phyloP scores from a whole-genome alignment of 1,139 yeast species.

The Nakaseomyces glabratus region DNA sequence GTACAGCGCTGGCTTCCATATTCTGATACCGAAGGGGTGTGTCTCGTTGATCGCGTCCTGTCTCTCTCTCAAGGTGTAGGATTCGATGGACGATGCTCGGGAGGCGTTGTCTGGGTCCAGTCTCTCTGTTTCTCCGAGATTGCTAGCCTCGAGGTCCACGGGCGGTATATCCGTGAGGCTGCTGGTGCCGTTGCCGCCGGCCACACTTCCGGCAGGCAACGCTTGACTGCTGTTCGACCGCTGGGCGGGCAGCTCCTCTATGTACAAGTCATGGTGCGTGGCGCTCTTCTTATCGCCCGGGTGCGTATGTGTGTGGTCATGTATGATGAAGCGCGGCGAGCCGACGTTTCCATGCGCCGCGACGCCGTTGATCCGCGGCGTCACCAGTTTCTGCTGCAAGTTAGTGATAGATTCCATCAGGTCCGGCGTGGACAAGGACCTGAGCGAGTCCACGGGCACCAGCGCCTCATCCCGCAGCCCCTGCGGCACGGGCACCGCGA shows the following conservation, averaged over 20 bases:
- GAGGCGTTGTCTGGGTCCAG: conserved; percentile 38
- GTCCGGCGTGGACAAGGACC: conserved; percentile 3
- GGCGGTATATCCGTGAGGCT: too few relatives aligned
- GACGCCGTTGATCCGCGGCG: too few relatives aligned
- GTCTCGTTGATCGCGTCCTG: conserved; percentile 95
- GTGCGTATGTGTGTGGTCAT: conserved; percentile 27
- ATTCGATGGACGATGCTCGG: conserved; percentile 57
- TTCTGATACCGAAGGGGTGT: conserved; percentile 95
- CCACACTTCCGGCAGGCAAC: too few relatives aligned
- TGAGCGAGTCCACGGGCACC: neutral
- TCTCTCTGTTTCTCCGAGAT: too few relatives aligned
- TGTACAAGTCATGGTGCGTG: too few relatives aligned
- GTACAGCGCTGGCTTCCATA: conserved; percentile 96
- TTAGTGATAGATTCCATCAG: too few relatives aligned
- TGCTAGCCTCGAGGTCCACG: too few relatives aligned
- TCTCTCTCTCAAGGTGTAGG: conserved; percentile 82
- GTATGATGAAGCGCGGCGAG: conserved; percentile 4
- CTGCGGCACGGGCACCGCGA: too few relatives aligned
- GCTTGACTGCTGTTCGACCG: too few relatives aligned
- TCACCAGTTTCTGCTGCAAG: neutral
- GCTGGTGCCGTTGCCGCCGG: too few relatives aligned
- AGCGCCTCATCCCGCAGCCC: conserved; percentile 1
- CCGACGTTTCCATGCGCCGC: neutral
- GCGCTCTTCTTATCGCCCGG: too few relatives aligned
- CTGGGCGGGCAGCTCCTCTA: too few relatives aligned